Percentiles rank a stretch among this genome's conserved stretches.
These are phyloP conservation scores for Pythium vanterpoolii DNA, from an alignment of 352 stramenopile species.

Conservation along the genomic window DNA sequence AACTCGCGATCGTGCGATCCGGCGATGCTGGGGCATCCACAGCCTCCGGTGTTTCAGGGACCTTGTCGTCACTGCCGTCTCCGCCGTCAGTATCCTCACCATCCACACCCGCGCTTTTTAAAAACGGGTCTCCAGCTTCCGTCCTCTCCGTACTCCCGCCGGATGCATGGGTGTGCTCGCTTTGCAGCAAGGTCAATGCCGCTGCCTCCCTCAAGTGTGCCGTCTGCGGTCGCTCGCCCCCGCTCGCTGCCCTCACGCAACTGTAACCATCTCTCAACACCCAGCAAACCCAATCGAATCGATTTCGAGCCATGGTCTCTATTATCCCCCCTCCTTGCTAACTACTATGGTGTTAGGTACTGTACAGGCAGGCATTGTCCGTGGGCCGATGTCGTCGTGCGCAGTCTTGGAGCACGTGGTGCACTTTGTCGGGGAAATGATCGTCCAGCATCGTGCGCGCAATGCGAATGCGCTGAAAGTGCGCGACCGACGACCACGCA, in stretches of 20 bases:
- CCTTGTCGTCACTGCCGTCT: slow-evolving; percentile 9
- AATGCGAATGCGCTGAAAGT: slow-evolving; percentile 77
- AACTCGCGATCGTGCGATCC: slow-evolving; percentile 28
- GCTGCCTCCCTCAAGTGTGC: slow-evolving; percentile 47
- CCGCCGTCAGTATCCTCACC: slow-evolving; percentile 11
- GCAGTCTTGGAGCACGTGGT: slow-evolving; percentile 83
- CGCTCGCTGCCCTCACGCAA: slow-evolving; percentile 23
- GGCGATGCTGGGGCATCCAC: not conserved
- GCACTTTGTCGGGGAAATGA: slow-evolving; percentile 87
- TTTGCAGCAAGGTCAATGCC: slow-evolving; percentile 72
- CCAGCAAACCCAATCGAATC: too few species aligned
- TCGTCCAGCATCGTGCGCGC: slow-evolving; percentile 85
- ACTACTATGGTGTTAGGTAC: slow-evolving; percentile 1
- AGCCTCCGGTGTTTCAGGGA: not conserved
- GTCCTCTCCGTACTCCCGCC: slow-evolving; percentile 2
- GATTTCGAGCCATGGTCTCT: not conserved
- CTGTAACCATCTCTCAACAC: not conserved
- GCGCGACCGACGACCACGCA: slow-evolving; percentile 50
- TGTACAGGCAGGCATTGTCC: slow-evolving; percentile 42
- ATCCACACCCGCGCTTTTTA: not conserved
- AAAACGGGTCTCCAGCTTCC: not conserved
- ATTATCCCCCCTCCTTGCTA: not conserved
- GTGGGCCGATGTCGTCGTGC: slow-evolving; percentile 28
- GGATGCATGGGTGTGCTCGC: slow-evolving; percentile 53
- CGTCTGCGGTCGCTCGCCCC: slow-evolving; percentile 62